These are phyloP conservation scores for Talaromyces ruber DNA, from an alignment of 495 filamentous ascomycete genomes.

Conservation along the genomic window DNA sequence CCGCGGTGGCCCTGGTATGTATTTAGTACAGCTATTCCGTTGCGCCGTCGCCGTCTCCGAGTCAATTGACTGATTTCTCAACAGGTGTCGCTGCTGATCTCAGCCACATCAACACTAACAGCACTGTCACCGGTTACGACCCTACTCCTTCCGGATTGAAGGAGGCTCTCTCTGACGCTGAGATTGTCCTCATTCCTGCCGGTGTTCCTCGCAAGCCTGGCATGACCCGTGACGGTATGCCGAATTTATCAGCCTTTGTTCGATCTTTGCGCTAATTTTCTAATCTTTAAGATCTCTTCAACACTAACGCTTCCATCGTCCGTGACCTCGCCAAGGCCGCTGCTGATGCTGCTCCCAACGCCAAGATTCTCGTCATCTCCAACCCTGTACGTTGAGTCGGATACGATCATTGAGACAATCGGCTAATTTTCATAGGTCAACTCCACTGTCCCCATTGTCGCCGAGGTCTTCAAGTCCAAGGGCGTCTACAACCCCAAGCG, in stretches of 20 bases:
- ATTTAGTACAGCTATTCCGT: background rate
- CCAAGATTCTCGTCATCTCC: slow-evolving; percentile 94
- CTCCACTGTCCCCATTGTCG: slow-evolving; percentile 94
- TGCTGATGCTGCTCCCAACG: slow-evolving; percentile 80
- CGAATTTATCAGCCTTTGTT: background rate
- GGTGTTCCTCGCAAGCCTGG: slow-evolving; percentile 98
- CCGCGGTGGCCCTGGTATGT: slow-evolving; percentile 86
- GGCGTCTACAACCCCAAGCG: slow-evolving; percentile 98
- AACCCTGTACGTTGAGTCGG: slow-evolving; percentile 61
- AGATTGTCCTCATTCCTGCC: slow-evolving; percentile 95
- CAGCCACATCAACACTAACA: slow-evolving; percentile 98
- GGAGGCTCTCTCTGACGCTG: slow-evolving; percentile 69
- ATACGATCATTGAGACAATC: background rate
- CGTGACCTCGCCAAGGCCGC: slow-evolving; percentile 95
- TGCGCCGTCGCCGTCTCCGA: background rate
- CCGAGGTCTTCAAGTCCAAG: slow-evolving; percentile 89
- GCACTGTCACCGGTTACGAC: slow-evolving; percentile 82
- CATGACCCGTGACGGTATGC: slow-evolving; percentile 88
- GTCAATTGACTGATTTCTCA: background rate
- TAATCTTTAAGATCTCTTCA: slow-evolving; percentile 72
- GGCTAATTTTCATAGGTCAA: slow-evolving; percentile 54
- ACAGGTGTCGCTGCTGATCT: slow-evolving; percentile 95
- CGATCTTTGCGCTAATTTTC: background rate
- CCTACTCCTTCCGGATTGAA: slow-evolving; percentile 66
- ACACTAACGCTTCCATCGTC: slow-evolving; percentile 99